phyloP scores from a whole-genome alignment of 768 basidiomycete species.

The Megacollybia marginata region DNA sequence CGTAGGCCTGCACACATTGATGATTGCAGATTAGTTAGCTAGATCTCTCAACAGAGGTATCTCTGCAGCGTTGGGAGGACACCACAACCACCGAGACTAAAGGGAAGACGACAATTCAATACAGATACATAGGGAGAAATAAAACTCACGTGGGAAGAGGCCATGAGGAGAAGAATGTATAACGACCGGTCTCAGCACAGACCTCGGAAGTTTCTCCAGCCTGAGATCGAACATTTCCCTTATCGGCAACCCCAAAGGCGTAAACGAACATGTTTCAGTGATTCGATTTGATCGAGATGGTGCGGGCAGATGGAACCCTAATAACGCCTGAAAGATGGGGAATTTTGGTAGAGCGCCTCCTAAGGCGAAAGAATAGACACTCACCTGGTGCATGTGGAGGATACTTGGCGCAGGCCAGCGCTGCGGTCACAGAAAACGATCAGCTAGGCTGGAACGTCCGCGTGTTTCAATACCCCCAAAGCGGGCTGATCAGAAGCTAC shows the following conservation, averaged over 20 bases:
- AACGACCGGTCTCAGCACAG: slow-evolving; percentile 51
- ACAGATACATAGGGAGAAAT: neutral
- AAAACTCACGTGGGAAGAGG: slow-evolving; percentile 58
- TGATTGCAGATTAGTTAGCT: too few species aligned
- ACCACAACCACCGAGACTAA: slow-evolving; percentile 58
- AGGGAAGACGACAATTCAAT: slow-evolving; percentile 1
- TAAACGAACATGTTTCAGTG: neutral
- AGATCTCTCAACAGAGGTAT: neutral
- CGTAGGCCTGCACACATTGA: too few species aligned
- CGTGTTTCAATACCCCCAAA: slow-evolving; percentile 54
- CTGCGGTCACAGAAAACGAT: slow-evolving; percentile 19
- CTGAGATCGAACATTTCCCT: slow-evolving; percentile 71
- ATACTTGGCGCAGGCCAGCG: slow-evolving; percentile 46
- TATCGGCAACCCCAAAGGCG: slow-evolving; percentile 66
- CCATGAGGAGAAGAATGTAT: slow-evolving; percentile 75
- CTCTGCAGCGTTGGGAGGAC: slow-evolving; percentile 66
- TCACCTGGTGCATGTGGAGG: slow-evolving; percentile 48
- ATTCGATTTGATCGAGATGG: too few species aligned
- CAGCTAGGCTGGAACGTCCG: neutral
- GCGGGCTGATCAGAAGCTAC: slow-evolving; percentile 62
- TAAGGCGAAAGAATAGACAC: too few species aligned
- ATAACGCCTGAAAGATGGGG: slow-evolving; percentile 39
- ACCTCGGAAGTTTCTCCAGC: slow-evolving; percentile 54
- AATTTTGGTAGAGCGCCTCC: too few species aligned
- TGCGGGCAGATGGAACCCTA: slow-evolving; percentile 31